Conservation (phyloP, 169 alveolate species). For the Cytauxzoon felis region DNA sequence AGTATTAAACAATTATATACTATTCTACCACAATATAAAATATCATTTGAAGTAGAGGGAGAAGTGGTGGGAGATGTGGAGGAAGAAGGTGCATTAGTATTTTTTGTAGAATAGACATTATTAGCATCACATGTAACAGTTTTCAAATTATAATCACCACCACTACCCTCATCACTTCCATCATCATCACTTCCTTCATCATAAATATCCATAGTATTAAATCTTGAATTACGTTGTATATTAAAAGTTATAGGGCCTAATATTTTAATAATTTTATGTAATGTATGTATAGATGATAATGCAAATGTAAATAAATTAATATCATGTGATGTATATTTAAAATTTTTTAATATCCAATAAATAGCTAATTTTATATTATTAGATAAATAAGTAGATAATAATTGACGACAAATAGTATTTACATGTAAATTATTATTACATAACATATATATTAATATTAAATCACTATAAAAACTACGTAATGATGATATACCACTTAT, state of each 20-base stretch:
- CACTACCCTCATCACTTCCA: constrained; percentile 12
- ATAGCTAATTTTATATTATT: constrained; percentile 24
- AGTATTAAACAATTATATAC: constrained; percentile 40
- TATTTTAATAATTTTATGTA: background rate
- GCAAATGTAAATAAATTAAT: constrained; percentile 13
- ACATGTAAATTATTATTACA: background rate
- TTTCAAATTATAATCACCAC: background rate
- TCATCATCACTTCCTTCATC: constrained; percentile 30
- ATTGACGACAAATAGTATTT: constrained; percentile 20
- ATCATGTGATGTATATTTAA: constrained; percentile 23
- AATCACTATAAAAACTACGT: constrained; percentile 14
- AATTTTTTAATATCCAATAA: constrained; percentile 35
- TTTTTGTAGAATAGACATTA: background rate
- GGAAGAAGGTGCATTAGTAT: background rate
- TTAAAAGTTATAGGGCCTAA: constrained; percentile 36
- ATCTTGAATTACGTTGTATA: background rate
- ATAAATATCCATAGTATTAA: background rate
- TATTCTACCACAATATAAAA: constrained; percentile 40
- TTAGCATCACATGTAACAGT: background rate
- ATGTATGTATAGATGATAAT: constrained; percentile 20
- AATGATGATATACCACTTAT: constrained; percentile 42
- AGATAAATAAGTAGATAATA: constrained; percentile 22
- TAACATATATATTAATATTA: constrained; percentile 4
- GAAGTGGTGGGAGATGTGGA: background rate
- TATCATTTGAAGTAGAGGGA: no score